Evolutionary conservation across 495 filamentous ascomycete species (phyloP).

Genomic region (Aspergillus wentii): DNA sequence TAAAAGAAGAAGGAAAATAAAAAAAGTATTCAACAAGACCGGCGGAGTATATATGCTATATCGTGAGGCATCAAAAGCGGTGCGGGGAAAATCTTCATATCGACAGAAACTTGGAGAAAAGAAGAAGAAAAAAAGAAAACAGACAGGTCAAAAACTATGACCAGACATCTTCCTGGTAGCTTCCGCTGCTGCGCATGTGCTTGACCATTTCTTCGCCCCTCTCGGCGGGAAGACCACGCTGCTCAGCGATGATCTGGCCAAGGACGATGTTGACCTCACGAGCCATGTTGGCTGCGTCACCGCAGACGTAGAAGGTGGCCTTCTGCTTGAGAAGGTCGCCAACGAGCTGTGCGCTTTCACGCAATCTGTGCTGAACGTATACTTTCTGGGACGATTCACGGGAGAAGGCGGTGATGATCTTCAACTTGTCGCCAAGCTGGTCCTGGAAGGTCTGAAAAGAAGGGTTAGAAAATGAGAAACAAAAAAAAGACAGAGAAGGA

Average conservation of each 20-base stretch:
- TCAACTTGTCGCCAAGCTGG: conserved; percentile 79
- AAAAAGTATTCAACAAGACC: conserved; percentile 17
- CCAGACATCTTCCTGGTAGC: conserved; percentile 98
- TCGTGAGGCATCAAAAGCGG: conserved; percentile 23
- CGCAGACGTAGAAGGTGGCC: conserved; percentile 97
- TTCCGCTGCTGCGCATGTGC: conserved; percentile 84
- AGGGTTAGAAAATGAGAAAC: conserved; percentile 1
- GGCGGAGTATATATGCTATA: conserved; percentile 31
- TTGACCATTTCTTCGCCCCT: conserved; percentile 96
- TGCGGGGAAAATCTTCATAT: conserved; percentile 5
- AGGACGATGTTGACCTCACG: conserved; percentile 88
- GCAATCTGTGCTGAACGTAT: conserved; percentile 91
- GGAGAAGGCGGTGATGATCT: conserved; percentile 89
- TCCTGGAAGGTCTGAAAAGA: conserved; percentile 66
- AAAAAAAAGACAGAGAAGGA: background rate
- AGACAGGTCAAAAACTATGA: conserved; percentile 49
- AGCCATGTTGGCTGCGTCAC: conserved; percentile 98
- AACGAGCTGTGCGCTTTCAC: conserved; percentile 76
- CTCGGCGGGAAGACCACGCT: conserved; percentile 72
- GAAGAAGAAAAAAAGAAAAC: conserved; percentile 17
- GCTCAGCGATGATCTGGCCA: conserved; percentile 74
- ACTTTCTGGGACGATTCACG: conserved; percentile 77
- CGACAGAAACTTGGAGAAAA: conserved; percentile 12
- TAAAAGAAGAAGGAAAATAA: conserved; percentile 6
- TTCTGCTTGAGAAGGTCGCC: conserved; percentile 85